Conservation (phyloP, 1,139 yeast species). For the Yamadazyma atmosphaerica region DNA sequence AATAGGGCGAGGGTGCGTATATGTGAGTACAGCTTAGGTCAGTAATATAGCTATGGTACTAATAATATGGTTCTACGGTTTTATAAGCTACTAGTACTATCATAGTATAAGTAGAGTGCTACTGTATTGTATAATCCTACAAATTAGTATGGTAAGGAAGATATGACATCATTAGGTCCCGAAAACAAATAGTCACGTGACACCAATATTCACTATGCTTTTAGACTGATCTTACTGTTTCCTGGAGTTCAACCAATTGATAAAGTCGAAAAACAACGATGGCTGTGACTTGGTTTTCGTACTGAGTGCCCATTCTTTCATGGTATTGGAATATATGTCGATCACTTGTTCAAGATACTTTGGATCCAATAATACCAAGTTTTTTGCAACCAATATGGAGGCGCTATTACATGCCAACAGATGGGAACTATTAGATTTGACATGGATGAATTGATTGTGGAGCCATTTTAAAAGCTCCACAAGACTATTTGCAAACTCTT, state of each 20-base stretch:
- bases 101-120: background rate
- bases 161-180: too few relatives aligned
- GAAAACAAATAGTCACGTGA: too few relatives aligned
- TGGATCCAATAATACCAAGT: conserved; percentile 40
- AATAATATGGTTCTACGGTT: too few relatives aligned
- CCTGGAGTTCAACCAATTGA: conserved; percentile 72
- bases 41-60: background rate
- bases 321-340: conserved; percentile 54
- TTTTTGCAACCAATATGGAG: conserved; percentile 62
- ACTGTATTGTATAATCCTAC: too few relatives aligned
- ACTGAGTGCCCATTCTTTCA: conserved; percentile 61
- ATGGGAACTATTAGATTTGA: conserved; percentile 50
- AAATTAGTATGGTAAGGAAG: too few relatives aligned
- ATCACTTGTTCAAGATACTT: conserved; percentile 38
- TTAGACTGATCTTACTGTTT: conserved; percentile 9
- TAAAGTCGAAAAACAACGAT: conserved; percentile 70
- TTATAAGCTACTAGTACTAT: background rate
- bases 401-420: conserved; percentile 59
- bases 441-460: conserved; percentile 42
- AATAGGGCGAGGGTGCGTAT: background rate
- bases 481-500: conserved; percentile 22
- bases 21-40: background rate
- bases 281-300: conserved; percentile 53
- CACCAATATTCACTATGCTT: too few relatives aligned
- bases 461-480: conserved; percentile 30